Base-by-base conservation (phyloP, 805 yeast genomes). In the Candida xiaguanensis region DNA sequence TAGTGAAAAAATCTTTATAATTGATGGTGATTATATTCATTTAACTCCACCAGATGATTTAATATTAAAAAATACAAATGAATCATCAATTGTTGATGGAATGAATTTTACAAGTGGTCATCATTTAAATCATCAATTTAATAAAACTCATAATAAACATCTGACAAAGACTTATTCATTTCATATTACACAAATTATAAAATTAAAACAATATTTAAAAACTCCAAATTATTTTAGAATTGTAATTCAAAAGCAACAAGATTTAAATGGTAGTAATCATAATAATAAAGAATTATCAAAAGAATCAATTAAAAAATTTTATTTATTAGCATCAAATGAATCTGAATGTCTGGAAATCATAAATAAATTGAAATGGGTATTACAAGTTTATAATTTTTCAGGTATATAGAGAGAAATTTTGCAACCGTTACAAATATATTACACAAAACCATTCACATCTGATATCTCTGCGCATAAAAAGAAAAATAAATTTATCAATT, bases 1-100 rank as follows among this genome's bases (percentile, higher is more conserved):
- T n/a, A 34, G 39, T 86, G 44, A 95, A 89, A 50, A 78, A 93
- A 50, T 77, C 89, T 67, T 91, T 23, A 89, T 93, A 1, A 77
- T 91, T 27, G 98, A 91, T 59, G 98, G 97, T n/a, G 95, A 88
- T 51, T 89, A 88, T 52, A 78, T 91, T 11, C 91, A 90, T 52
- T 76, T 91, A 35, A 78, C 87, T 51, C 96, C 97, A 0, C 82
- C 89, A 6, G 88, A 85, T 50, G 91, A 86, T 43, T 72, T 78
- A 75, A 48, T 77, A 5, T 20, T 30, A 5, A 23, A 27, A 22
- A 38, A 38, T 16, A 4, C 35, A 15, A 16, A 17, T 34, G 32
- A 26, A 14, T 35, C 32, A 14, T 35, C 32, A 11, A 34, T 34
- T 23, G 18, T 25, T 12, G 42, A 34, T 14, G 31, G 14, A 3